Evolutionary conservation across 2,329 filamentous ascomycete genomes (phyloP), one percentile per base, ranked within the genome.

Genomic region (Hymenoscyphus fructigenus): DNA sequence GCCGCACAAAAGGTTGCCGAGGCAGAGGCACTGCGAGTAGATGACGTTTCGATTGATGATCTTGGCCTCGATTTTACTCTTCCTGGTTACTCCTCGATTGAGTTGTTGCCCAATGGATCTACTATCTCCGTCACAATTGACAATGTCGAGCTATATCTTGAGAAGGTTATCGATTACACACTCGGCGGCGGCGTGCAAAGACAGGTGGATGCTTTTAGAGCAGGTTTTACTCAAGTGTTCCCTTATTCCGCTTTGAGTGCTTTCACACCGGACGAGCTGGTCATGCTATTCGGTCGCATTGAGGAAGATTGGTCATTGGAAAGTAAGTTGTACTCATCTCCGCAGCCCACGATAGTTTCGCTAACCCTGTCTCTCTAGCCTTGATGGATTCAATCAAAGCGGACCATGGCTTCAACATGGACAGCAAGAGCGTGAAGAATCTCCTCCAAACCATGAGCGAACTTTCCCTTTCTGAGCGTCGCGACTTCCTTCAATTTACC

Each of bases 381-480:
- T 86, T 99, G 50, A 96, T 96, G 86, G 95, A 99, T 75, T 97
- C 94, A 0, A 94, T 99, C 81, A 99, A 99, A 80, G 95, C 95
- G 32, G 95, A 99, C 73, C 95, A 99, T 76, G 95, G 95, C 9
- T 99, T 92, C 82, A 99, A 98, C 73, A 95, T 99, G 86, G 95
- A 99, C 76, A 98, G 94, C 82, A 91, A 90, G 80, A 97, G 91
- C 74, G 93, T 99, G 58, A 92, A 90, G 73, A 98, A 99, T 73
- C 78, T 99, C 69, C 83, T 99, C 20, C 93, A 97, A 73, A 90
- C 90, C 10, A 98, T 99, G 95, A 97, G 93, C 76, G 91, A 96
- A 75, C 84, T 97, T 62, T 85, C 85, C 7, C 79, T 84, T 1
- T 78, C 87, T 56, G 87, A 96, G 75, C 91, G 93, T 66, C 90